Conservation (phyloP, 768 basidiomycete genomes). For the Amanita fuliginea region DNA sequence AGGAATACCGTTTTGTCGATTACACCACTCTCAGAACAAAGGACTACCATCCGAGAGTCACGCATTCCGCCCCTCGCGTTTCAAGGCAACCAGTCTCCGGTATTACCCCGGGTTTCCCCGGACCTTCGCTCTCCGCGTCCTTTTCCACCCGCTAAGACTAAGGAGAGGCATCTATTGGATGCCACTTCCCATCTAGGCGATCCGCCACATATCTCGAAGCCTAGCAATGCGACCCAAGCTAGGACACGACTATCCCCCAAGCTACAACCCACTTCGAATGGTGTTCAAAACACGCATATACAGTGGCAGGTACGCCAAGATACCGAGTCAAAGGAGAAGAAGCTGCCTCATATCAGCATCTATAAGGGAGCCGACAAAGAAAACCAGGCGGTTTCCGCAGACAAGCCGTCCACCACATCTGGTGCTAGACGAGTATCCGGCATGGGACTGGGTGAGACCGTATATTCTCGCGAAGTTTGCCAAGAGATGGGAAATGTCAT, state of each 20-base stretch:
- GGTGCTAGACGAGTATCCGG: constrained; percentile 19
- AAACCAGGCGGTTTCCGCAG: constrained; percentile 24
- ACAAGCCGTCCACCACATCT: constrained; percentile 28
- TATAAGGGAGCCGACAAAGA: constrained; percentile 28
- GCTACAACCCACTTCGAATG: neutral
- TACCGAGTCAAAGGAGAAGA: neutral
- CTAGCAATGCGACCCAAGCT: neutral
- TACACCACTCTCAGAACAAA: neutral
- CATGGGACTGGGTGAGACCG: constrained; percentile 20
- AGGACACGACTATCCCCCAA: neutral
- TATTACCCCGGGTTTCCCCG: neutral
- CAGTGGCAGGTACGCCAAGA: neutral
- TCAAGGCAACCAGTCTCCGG: neutral
- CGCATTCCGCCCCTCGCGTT: neutral
- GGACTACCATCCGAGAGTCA: neutral
- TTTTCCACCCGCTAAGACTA: neutral
- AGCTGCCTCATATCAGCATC: neutral
- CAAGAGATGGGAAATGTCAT: constrained; percentile 45
- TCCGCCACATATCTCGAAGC: neutral
- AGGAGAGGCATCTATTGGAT: neutral
- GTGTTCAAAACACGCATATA: neutral
- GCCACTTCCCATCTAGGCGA: neutral
- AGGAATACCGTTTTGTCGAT: neutral
- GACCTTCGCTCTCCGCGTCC: neutral
- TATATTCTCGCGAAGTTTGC: constrained; percentile 22